Evolutionary conservation across 2,329 filamentous ascomycete species (phyloP), one percentile per base, ranked within the genome.

Genomic region (Diaporthe helianthi): DNA sequence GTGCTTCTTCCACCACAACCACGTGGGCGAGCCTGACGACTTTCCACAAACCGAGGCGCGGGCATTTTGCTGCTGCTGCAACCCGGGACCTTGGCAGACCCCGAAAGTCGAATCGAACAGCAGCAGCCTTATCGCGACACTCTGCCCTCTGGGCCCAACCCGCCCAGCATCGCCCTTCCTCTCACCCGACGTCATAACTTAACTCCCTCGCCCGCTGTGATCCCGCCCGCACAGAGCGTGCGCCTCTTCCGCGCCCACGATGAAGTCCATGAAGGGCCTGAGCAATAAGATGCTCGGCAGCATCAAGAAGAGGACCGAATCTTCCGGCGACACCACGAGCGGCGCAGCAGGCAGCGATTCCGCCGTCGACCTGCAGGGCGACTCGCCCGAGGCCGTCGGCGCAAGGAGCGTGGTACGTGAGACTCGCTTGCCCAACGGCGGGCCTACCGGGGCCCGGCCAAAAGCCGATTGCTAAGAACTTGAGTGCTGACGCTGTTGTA

Each of bases 371-470:
- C 74, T 76, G 53, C 74, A 77, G 33, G 82, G 82, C 70, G 89
- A 90, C 75, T 87, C 87, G 17, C 92, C 91, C 67, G 91, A 93
- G 80, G 87, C 84, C 70, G 90, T 87, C 75, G 91, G 88, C 53
- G 80, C 84, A 64, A 86, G 87, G 74, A 90, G 84, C 76, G 89
- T 93, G 80, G 90, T 92, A 87, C 78, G 87, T 81, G 60, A 46
- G 17, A 31, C 24, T 65, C 44, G 13, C 31, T 7, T 12, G 12
- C 33, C 33, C 9, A 10, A 9, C 33, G 9, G 8, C 33, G 15
- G 38, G 38, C 38, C 38, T 44, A 6, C 13, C 6, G 10, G 17
- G 38, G 17, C 17, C 41, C 41, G 19, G 44, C 44, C 44, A 17
- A 31, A 31, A 41, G 61, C 53, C 47, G 63, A 29, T 46, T 41